Evolutionary conservation across 352 stramenopile species (phyloP).

Genomic region (Pythium phragmiticola): DNA sequence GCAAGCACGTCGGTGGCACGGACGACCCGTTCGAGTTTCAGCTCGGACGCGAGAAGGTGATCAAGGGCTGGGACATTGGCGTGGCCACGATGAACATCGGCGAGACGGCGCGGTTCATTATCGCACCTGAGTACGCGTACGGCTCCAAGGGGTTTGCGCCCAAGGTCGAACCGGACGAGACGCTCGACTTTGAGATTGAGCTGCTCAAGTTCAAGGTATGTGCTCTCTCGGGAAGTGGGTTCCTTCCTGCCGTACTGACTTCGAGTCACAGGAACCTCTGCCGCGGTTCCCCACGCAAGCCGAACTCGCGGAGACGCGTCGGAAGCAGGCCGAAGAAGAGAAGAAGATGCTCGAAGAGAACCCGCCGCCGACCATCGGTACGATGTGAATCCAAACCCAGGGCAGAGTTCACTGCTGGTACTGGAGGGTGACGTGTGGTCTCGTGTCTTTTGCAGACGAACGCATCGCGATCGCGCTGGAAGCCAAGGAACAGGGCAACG

Average conservation of each 20-base stretch:
- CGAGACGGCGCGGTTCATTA: slow-evolving; percentile 83
- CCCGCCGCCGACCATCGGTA: slow-evolving; percentile 74
- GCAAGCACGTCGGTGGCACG: slow-evolving; percentile 79
- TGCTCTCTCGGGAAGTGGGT: not conserved
- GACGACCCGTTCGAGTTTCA: slow-evolving; percentile 87
- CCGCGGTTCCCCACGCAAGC: slow-evolving; percentile 82
- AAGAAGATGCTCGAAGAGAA: slow-evolving; percentile 86
- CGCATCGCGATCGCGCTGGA: slow-evolving; percentile 62
- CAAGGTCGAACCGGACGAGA: slow-evolving; percentile 84
- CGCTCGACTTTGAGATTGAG: slow-evolving; percentile 87
- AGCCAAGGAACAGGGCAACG: slow-evolving; percentile 82
- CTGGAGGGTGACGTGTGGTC: not conserved
- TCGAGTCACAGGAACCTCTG: slow-evolving; percentile 49
- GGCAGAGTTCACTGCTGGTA: too few species aligned
- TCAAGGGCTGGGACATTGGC: slow-evolving; percentile 85
- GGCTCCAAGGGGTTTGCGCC: slow-evolving; percentile 74
- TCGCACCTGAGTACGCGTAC: slow-evolving; percentile 78
- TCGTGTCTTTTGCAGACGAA: slow-evolving; percentile 47
- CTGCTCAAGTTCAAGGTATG: slow-evolving; percentile 70
- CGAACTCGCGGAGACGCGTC: slow-evolving; percentile 77
- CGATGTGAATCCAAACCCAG: not conserved
- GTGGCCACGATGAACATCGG: slow-evolving; percentile 77
- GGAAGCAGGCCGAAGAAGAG: slow-evolving; percentile 81
- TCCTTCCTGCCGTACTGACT: not conserved
- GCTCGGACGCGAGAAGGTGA: slow-evolving; percentile 81